Evolutionary conservation across 345 rosid genomes (phyloP), one percentile per base, ranked within the genome.

Genomic region (Moricandia arvensis): DNA sequence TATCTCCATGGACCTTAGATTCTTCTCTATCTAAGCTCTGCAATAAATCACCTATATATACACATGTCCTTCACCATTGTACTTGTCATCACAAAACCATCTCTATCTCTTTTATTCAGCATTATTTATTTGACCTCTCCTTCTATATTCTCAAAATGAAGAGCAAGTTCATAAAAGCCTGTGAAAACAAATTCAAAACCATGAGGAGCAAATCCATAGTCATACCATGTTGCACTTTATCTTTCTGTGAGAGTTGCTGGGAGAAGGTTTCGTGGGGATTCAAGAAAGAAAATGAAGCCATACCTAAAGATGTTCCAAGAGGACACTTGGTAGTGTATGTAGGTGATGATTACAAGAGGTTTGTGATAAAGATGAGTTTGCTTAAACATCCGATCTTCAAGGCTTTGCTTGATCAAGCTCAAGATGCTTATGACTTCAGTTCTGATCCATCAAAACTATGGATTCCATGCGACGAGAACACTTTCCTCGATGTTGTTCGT

Each of bases 271-370:
- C 76, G 33, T 82, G 91, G 88, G 75, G 83, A 16, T 76, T 85
- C 59, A 67, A 71, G 77, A 80, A 73, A 4, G 84, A 83, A 60
- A 81, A 70, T 12, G 69, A 78, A 34, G 81, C 59, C 1, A 90
- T 89, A 66, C 98, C 98, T 2, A 80, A 78, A 74, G 97, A 93
- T 76, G 93, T 93, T 8, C 97, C 98, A 0, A 93, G 84, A 73
- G 97, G 97, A 57, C 96, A 91, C 76, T 77, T 89, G n/a, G 96
- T 85, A 9, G 96, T 93, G 3, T 91, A 93, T 58, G 93, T 89
- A 5, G 98, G 98, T 0, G 91, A 87, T 27, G 72, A 83, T 17
- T 66, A 49, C 77, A 89, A 85, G 82, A 80, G 96, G 78, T 89
- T 82, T 72, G 93, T 93, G 67, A 89, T 91, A 76, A 89, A 88